Evolutionary conservation across 2,329 filamentous ascomycete species (phyloP), one percentile per base, ranked within the genome.

Genomic region (Trichoderma sp.): DNA sequence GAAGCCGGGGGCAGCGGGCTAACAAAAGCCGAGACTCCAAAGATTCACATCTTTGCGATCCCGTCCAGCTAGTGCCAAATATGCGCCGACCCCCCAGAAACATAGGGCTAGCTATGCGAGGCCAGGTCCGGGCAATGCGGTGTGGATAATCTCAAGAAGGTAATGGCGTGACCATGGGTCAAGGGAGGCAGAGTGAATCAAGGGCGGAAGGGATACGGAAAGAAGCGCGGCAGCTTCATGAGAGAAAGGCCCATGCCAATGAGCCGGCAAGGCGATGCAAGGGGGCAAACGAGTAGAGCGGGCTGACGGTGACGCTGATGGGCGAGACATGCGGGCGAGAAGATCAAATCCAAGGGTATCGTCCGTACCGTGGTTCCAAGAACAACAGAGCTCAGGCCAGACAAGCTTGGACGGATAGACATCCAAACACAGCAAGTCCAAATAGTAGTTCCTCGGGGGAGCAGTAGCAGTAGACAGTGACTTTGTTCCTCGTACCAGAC

Each of bases 251-350:
- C 39, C 68, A 60, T 66, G 59, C 61, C 68, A 58, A 49, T 43
- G 60, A 26, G 24, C 46, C 43, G 46, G 68, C 63, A 46, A 59
- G 61, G 26, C 34, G 21, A 56, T 69, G 61, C 32, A 66, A 66
- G 54, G 61, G 54, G 60, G 67, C 59, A 46, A 34, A 54, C 54
- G 34, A 69, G 59, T 39, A 21, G 60, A 58, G 59, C 55, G 68
- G 61, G 68, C 68, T 69, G 68, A 69, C 39, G 34, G 46, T 61
- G 54, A 69, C 68, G 61, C 68, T 66, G 61, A 66, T 59, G 37
- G 37, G 32, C 59, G 32, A 21, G 39, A 66, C 43, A 55, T 24
- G 34, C 30, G 54, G 37, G 32, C 28, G 32, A 63, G 43, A 54
- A 59, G 43, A 26, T 21, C 21, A 59, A 52, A 59, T 51, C 16